Percentiles rank a stretch among this genome's conserved stretches.
Conservation (phyloP, 169 alveolate species). For the Eimeria maxima region DNA sequence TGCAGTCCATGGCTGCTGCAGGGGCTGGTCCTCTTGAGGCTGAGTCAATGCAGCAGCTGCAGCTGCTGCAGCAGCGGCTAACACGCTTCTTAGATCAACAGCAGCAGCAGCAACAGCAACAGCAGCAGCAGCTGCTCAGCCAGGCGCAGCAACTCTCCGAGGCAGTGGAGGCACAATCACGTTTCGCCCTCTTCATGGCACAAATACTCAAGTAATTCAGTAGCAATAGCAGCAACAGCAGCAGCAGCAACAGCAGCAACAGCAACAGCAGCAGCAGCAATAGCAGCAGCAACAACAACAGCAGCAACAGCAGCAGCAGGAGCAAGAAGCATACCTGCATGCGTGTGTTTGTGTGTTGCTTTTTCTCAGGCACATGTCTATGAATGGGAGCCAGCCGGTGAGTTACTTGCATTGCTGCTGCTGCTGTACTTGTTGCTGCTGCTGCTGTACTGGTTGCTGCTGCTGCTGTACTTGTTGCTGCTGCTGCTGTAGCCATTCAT, state of each 20-base stretch:
- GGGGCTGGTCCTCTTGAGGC: too few species aligned
- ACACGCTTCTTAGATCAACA: background rate
- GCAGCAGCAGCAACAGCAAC: constrained; percentile 41
- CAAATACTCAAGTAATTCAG: constrained; percentile 29
- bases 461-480: background rate
- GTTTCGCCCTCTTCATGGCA: constrained; percentile 57
- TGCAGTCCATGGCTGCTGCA: background rate
- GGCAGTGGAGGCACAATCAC: constrained; percentile 57
- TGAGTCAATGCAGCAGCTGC: background rate
- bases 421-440: background rate
- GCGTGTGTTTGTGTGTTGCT: background rate
- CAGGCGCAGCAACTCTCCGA: constrained; percentile 64
- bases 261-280: constrained; percentile 54
- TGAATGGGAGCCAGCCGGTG: constrained; percentile 41
- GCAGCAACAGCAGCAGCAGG: background rate
- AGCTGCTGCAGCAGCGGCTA: constrained; percentile 51
- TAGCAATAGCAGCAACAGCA: constrained; percentile 49
- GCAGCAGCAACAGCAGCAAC: constrained; percentile 12
- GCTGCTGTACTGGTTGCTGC: background rate
- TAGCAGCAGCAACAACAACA: constrained; percentile 9
- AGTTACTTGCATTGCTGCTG: background rate
- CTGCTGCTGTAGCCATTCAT: background rate
- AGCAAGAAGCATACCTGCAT: background rate
- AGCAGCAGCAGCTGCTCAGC: constrained; percentile 61
- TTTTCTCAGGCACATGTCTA: constrained; percentile 31